Base-by-base conservation (phyloP, 805 yeast genomes). In the Candida pseudofarinosa region DNA sequence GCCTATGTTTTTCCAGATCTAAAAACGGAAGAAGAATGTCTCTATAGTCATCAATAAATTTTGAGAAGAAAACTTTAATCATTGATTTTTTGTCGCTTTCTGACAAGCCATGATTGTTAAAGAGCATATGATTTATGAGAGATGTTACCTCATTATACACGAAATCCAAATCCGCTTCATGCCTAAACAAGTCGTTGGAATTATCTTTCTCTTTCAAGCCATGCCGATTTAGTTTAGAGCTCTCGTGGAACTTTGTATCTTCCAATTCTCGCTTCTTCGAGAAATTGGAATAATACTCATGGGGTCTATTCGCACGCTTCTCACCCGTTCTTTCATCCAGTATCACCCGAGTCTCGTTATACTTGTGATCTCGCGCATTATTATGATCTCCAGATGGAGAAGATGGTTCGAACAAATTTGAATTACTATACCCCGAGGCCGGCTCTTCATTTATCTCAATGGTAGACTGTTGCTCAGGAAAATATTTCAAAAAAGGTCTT, bases 11-110 rank as follows among this genome's bases (percentile, higher is more conserved):
- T 10, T 23, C 28, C 28, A 23, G 10, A 23, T 23, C 28, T 23
- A 23, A 10, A 7, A 23, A 10, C 28, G 28, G 10, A 23, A 23
- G 6, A 30, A 12, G 12, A 10, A 20, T 16, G 23, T 13, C 20
- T 40, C 43, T 40, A 34, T 49, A 48, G 39, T 54, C 56, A 7
- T 28, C 23, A 13, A 52, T 20, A 15, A 54, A 31, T 31, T 43
- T 54, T 5, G 44, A 39, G 8, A 49, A 20, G 37, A 54, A 46
- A 12, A 46, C 32, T 40, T 51, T 53, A 12, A 52, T 14, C 23
- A 52, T 14, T 6, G 34, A 34, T 4, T 43, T 32, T 35, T 49
- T 51, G 19, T 52, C 53, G 15, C 28, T 35, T 7, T 47, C 45
- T 14, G 41, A 38, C 23, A 45, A 33, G 1, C 20, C 2, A 3